phyloP scores from a whole-genome alignment of 2,329 filamentous ascomycete genomes.

The Penicillium nordicum region DNA sequence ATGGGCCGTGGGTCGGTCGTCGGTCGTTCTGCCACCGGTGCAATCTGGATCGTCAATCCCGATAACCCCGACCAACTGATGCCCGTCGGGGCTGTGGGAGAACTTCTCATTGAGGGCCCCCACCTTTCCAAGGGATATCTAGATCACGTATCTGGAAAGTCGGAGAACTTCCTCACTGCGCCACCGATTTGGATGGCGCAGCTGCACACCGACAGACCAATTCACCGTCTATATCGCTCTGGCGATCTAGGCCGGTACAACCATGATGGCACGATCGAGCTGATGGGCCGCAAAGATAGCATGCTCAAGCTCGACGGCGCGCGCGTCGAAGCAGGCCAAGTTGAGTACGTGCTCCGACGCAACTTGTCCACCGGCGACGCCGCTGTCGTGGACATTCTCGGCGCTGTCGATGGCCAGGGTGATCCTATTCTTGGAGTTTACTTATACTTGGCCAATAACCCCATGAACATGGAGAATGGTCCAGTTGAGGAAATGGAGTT shows the following conservation, averaged over 20 bases:
- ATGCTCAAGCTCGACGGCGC: conserved; percentile 26
- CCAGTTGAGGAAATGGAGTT: conserved; percentile 16
- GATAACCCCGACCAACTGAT: conserved; percentile 16
- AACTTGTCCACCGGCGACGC: conserved; percentile 11
- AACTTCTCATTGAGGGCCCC: conserved; percentile 30
- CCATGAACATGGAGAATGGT: conserved; percentile 10
- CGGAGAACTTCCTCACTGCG: conserved; percentile 17
- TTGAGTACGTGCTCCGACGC: conserved; percentile 20
- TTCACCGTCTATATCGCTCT: conserved; percentile 23
- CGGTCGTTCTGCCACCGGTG: conserved; percentile 19
- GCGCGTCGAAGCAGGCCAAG: conserved; percentile 22
- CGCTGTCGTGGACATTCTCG: conserved; percentile 19
- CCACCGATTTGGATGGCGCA: conserved; percentile 16
- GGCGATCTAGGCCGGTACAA: conserved; percentile 25
- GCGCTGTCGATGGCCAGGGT: conserved; percentile 13
- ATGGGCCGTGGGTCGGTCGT: conserved; percentile 13
- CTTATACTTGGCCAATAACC: conserved; percentile 16
- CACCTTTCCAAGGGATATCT: conserved; percentile 28
- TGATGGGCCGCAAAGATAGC: conserved; percentile 29
- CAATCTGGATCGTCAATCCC: conserved; percentile 30
- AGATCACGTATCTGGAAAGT: conserved; percentile 15
- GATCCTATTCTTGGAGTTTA: conserved; percentile 18
- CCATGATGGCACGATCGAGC: conserved; percentile 23
- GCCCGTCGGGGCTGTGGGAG: conserved; percentile 29
- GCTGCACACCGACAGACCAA: conserved; percentile 9